Base-by-base conservation (phyloP, 306 rosid species). In the Dryas octopetala region DNA sequence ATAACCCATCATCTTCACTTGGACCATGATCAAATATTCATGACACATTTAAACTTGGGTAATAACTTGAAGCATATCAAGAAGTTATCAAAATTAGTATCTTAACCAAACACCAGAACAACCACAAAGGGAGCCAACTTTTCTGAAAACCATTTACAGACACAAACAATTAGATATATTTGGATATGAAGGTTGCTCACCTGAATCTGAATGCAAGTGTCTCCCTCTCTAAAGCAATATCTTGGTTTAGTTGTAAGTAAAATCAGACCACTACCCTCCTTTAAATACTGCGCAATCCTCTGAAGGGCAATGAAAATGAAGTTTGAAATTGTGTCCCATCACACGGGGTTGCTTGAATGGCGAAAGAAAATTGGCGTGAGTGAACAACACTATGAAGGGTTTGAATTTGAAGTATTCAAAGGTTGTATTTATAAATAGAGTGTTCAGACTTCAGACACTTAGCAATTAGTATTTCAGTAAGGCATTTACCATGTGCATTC, bases 321-420 rank as follows among this genome's bases (percentile, higher is more conserved):
- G 74, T 23, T 41, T 11, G 4, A 62, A 71, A 49, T 70, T n/a
- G 71, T 49, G 62, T 3, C 49, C 72, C 41, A 28, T 1, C 38
- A 16, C 67, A 43, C 55, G 2, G 79, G 2, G 79, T 79, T 59
- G 71, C 71, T 80, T 82, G 89, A 84, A 84, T 73, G 23, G 23
- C 46, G 78, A 68, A 71, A 74, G 23, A 15, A 40, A 13, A 14
- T 23, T 23, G 38, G 38, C 38, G 38, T 32, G 2, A 32, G 2
- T 32, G 2, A 32, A 32, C 38, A 59, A 43, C 59, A 71, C 77
- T 78, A 60, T 48, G 7, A 83, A 74, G 77, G 57, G 19, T 68
- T 82, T 78, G 85, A 74, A 78, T 68, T 66, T 60, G 80, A 83
- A 78, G 79, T 64, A 77, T 82, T 70, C 71, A 79, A 81, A 61